Evolutionary conservation across 306 rosid species (phyloP).

Genomic region (Malus domestica): ASM211411v1 NC_041789.1:25545501-25546000

Average conservation of each 20-base stretch:
- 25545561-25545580: constrained; percentile 47
- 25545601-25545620: constrained; percentile 14
- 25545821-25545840: constrained; percentile 69
- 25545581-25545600: background rate
- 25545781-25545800: constrained; percentile 66
- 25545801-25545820: constrained; percentile 64
- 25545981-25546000: constrained; percentile 45
- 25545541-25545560: constrained; percentile 53
- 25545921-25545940: constrained; percentile 91
- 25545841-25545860: constrained; percentile 72
- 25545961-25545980: constrained; percentile 72
- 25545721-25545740: constrained; percentile 49
- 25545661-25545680: constrained; percentile 65
- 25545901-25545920: constrained; percentile 65
- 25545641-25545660: constrained; percentile 83
- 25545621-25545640: constrained; percentile 66
- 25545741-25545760: constrained; percentile 63
- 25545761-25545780: constrained; percentile 59
- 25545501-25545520: constrained; percentile 55
- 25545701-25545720: constrained; percentile 86
- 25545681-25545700: constrained; percentile 82
- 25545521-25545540: constrained; percentile 63
- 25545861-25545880: constrained; percentile 40
- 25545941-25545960: constrained; percentile 76
- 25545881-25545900: constrained; percentile 75